A percentile compares a stretch with the other conserved stretches of the same genome.
Conservation (phyloP, 352 stramenopile species). For the Pythium aquatile region DNA sequence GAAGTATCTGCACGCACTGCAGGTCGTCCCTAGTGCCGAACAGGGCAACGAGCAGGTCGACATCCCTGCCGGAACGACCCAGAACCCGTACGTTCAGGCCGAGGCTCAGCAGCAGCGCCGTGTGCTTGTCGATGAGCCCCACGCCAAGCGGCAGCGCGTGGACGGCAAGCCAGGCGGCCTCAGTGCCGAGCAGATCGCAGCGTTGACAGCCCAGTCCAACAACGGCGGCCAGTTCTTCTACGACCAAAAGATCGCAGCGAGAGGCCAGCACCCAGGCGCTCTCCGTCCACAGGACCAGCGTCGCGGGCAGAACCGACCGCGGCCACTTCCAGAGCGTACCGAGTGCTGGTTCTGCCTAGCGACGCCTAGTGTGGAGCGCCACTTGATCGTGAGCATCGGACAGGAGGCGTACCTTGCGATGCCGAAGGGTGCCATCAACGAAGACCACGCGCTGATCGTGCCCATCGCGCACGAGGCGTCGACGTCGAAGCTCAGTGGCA, state of each 20-base stretch:
- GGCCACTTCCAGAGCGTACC: conserved; percentile 47
- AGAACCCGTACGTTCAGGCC: conserved; percentile 60
- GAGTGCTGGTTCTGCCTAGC: conserved; percentile 87
- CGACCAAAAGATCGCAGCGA: conserved; percentile 57
- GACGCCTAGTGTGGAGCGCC: conserved; percentile 71
- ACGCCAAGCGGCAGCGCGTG: conserved; percentile 43
- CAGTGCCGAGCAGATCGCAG: conserved; percentile 62
- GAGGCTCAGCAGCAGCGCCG: conserved; percentile 15
- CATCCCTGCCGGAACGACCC: conserved; percentile 67
- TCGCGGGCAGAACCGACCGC: conserved; percentile 19
- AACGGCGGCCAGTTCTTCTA: conserved; percentile 69
- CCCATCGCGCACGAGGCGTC: conserved; percentile 74
- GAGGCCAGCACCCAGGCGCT: conserved; percentile 48
- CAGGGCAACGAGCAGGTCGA: conserved; percentile 43
- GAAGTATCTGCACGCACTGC: conserved; percentile 80
- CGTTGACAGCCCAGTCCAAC: conserved; percentile 51
- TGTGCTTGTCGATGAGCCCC: conserved; percentile 24
- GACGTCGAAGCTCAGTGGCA: conserved; percentile 44
- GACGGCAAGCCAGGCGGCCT: conserved; percentile 27
- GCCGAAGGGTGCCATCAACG: conserved; percentile 76
- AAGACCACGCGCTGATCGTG: conserved; percentile 75
- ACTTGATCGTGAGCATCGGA: conserved; percentile 83
- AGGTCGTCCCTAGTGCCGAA: conserved; percentile 43
- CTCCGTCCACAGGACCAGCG: conserved; percentile 31
- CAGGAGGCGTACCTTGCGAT: conserved; percentile 78